A percentile compares a stretch with the other conserved stretches of the same genome.
Evolutionary conservation across 306 rosid genomes (phyloP).

Genomic region (Cucurbita argyrosperma): DNA sequence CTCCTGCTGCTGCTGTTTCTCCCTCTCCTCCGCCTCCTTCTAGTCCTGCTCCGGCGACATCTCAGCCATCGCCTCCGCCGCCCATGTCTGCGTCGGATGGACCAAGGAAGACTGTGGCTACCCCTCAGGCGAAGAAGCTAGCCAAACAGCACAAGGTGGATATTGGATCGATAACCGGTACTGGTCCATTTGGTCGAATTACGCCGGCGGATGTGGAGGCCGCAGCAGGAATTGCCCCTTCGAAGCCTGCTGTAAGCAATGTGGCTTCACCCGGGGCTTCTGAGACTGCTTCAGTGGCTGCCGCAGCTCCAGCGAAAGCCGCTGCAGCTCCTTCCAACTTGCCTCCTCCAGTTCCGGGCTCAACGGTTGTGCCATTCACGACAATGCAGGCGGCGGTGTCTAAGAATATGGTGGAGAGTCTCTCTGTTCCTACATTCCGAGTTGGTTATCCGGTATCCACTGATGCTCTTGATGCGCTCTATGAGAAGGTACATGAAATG

Average conservation of each 20-base stretch:
- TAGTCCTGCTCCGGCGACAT: slow-evolving; percentile 29
- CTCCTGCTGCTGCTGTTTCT: slow-evolving; percentile 11
- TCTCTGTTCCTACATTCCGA: slow-evolving; percentile 69
- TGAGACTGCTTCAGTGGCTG: slow-evolving; percentile 5
- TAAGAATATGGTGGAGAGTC: slow-evolving; percentile 84
- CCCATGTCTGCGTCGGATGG: slow-evolving; percentile 8
- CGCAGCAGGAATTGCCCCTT: slow-evolving; percentile 50
- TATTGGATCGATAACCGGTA: slow-evolving; percentile 44
- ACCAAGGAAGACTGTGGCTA: slow-evolving; percentile 58
- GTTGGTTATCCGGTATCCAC: slow-evolving; percentile 63
- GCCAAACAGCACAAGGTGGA: slow-evolving; percentile 83
- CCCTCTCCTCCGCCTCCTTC: slow-evolving; percentile 26
- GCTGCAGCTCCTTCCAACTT: slow-evolving; percentile 15
- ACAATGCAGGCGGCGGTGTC: slow-evolving; percentile 84
- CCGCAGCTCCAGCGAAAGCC: slow-evolving; percentile 23
- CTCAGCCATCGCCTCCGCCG: slow-evolving; percentile 22
- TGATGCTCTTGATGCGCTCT: slow-evolving; percentile 56
- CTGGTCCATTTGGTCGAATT: slow-evolving; percentile 66
- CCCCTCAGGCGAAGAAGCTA: slow-evolving; percentile 78
- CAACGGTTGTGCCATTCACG: slow-evolving; percentile 69
- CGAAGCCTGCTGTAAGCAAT: slow-evolving; percentile 18
- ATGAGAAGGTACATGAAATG: slow-evolving; percentile 39
- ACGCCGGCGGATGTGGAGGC: slow-evolving; percentile 70
- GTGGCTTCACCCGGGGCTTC: slow-evolving; percentile 18
- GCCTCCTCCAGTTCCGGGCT: slow-evolving; percentile 47